Percentiles rank a stretch among this genome's conserved stretches.
These are phyloP conservation scores for Stenogyne calaminthoides DNA, from an alignment of 305 asterid genomes.

Conservation along the genomic window DNA sequence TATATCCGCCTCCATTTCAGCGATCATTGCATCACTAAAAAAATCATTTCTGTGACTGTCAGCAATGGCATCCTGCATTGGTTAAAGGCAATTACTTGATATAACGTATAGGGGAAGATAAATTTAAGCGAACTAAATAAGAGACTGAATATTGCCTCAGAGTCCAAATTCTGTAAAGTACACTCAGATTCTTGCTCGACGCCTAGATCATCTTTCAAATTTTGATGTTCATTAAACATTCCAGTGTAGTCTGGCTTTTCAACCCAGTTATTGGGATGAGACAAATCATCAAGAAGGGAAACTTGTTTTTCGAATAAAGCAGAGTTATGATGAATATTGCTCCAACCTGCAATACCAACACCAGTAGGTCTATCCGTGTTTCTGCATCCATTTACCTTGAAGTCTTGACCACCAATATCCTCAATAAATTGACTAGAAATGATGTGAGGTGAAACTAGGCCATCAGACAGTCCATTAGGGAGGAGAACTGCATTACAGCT, in stretches of 20 bases:
- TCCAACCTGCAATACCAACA: slow-evolving; percentile 42
- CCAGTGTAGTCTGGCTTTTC: slow-evolving; percentile 34
- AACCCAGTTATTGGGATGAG: slow-evolving; percentile 37
- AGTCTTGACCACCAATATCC: slow-evolving; percentile 33
- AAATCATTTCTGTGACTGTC: slow-evolving; percentile 38
- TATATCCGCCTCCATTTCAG: slow-evolving; percentile 80
- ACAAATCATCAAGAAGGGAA: slow-evolving; percentile 50
- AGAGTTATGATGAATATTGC: slow-evolving; percentile 35
- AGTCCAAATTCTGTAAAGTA: slow-evolving; percentile 43
- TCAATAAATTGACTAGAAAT: slow-evolving; percentile 33
- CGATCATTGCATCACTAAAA: slow-evolving; percentile 73
- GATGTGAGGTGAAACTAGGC: slow-evolving; percentile 38
- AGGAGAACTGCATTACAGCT: slow-evolving; percentile 33
- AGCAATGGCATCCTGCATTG: slow-evolving; percentile 50
- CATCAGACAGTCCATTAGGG: slow-evolving; percentile 33
- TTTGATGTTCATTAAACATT: slow-evolving; percentile 34
- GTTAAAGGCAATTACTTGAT: slow-evolving; percentile 31
- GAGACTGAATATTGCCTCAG: slow-evolving; percentile 43
- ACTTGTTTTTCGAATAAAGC: slow-evolving; percentile 41
- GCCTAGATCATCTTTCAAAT: slow-evolving; percentile 27
- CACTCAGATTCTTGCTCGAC: slow-evolving; percentile 40
- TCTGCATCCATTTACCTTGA: slow-evolving; percentile 31
- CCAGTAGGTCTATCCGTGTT: slow-evolving; percentile 34
- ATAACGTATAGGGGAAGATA: slow-evolving; percentile 25
- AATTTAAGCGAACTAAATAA: slow-evolving; percentile 6